Evolutionary conservation across 2,329 filamentous ascomycete species (phyloP), one percentile per base, ranked within the genome.

Genomic region (Phoma sp.): DNA sequence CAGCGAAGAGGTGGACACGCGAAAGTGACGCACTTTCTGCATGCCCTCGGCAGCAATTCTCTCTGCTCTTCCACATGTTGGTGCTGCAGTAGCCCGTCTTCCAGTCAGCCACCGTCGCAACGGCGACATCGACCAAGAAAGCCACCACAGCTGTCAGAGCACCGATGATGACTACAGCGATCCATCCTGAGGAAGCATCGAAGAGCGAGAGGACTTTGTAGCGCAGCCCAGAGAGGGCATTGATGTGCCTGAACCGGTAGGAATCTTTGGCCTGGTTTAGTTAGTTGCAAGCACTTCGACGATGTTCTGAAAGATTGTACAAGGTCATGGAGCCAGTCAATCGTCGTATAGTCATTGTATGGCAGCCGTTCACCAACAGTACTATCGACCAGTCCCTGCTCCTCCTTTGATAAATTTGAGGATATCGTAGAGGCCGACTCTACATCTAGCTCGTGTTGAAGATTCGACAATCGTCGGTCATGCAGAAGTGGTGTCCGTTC

Each of bases 261-360:
- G 82, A 83, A 60, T 84, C 82, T 70, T 84, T 84, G 67, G 84
- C 77, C 79, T 82, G 46, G 8, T 22, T 10, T 24, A n/a, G 24
- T 59, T 14, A 59, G 46, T 14, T 2, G 37, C 7, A 13, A 8
- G 9, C 27, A 29, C 27, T 29, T 10, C 25, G 14, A n/a, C n/a
- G 4, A 9, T 18, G 9, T 10, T 24, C 4, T 3, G 4, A 29
- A 14, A 36, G 2, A 29, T 2, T n/a, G 13, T 43, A 83, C 81
- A 51, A 86, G 68, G 61, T 85, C 83, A 66, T 85, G 84, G 8
- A 86, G 74, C 83, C 83, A 86, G 68, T 87, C 83, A 52, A 86
- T 86, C 1, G 83, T 85, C 7, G 80, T 83, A 60, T 87, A 86
- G 58, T 86, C 81, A 62, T 84, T 85, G 64, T 86, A 87, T 0